These are phyloP conservation scores for Hortaea sp. DNA, from an alignment of 2,329 filamentous ascomycete species.

Conservation along the genomic window DNA sequence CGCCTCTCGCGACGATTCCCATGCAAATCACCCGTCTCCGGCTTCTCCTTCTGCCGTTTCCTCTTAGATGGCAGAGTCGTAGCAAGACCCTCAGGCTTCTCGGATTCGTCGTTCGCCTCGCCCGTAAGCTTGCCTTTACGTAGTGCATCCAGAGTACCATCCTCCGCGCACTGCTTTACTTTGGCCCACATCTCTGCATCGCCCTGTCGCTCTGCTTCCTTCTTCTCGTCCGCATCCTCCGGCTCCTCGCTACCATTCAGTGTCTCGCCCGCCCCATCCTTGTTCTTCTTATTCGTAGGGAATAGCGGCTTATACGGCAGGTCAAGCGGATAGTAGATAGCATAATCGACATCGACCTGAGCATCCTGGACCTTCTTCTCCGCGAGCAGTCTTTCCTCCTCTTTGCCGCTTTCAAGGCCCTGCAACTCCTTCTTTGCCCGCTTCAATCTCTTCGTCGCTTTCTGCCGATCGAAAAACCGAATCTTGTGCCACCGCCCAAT, in stretches of 20 bases:
- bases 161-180: conserved; percentile 54
- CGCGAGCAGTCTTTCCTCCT: conserved; percentile 18
- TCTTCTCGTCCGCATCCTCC: conserved; percentile 27
- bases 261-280: conserved; percentile 12
- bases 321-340: conserved; percentile 59
- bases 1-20: conserved; percentile 6
- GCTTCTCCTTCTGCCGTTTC: conserved; percentile 4
- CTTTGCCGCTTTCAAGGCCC: conserved; percentile 36
- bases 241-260: conserved; percentile 22
- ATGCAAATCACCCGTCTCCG: conserved; percentile 7
- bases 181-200: conserved; percentile 56
- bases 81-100: neutral
- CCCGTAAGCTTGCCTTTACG: conserved; percentile 40
- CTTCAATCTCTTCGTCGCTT: conserved; percentile 57
- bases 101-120: neutral
- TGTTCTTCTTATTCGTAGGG: conserved; percentile 22
- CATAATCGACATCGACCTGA: conserved; percentile 67
- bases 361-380: conserved; percentile 29
- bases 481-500: conserved; percentile 76
- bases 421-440: conserved; percentile 51
- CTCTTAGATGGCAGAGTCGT: conserved; percentile 1
- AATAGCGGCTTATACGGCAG: conserved; percentile 58
- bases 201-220: conserved; percentile 28
- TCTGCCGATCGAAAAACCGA: conserved; percentile 75
- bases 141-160: conserved; percentile 46